These are phyloP conservation scores for Maudiozyma saulgeensis DNA, from an alignment of 805 yeast species.

Conservation along the genomic window DNA sequence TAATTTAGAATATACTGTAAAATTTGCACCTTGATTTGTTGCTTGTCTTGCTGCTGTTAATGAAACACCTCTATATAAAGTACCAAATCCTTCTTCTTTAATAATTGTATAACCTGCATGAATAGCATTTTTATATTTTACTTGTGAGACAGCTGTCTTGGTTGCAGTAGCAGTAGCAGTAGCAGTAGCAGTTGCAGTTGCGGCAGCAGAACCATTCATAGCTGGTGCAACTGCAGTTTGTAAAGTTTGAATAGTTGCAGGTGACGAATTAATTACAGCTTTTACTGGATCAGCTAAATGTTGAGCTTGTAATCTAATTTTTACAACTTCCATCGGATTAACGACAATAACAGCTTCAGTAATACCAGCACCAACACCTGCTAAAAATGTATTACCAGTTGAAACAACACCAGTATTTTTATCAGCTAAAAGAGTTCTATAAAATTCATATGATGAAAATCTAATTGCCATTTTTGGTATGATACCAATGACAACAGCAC, in stretches of 20 bases:
- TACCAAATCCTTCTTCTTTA: constrained; percentile 82
- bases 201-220: constrained; percentile 4
- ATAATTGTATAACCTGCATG: constrained; percentile 80
- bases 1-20: constrained; percentile 84
- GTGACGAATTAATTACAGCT: constrained; percentile 25
- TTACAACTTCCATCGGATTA: constrained; percentile 95
- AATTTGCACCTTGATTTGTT: constrained; percentile 95
- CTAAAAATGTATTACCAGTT: constrained; percentile 68
- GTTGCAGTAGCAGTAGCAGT: constrained; percentile 3
- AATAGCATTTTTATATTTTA: constrained; percentile 85
- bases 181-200: constrained; percentile 2
- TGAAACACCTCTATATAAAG: constrained; percentile 88
- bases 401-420: constrained; percentile 52
- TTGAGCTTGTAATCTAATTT: constrained; percentile 93
- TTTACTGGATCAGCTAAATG: constrained; percentile 37
- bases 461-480: constrained; percentile 98
- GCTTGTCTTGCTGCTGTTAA: constrained; percentile 97
- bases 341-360: constrained; percentile 93
- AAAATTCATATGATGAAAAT: constrained; percentile 87
- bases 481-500: constrained; percentile 94
- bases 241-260: neutral
- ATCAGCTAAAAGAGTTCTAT: constrained; percentile 58
- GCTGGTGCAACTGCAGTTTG: constrained; percentile 4
- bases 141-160: constrained; percentile 36
- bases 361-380: constrained; percentile 96